These are phyloP conservation scores for Penicillium pulvis DNA, from an alignment of 495 filamentous ascomycete species.

Conservation along the genomic window DNA sequence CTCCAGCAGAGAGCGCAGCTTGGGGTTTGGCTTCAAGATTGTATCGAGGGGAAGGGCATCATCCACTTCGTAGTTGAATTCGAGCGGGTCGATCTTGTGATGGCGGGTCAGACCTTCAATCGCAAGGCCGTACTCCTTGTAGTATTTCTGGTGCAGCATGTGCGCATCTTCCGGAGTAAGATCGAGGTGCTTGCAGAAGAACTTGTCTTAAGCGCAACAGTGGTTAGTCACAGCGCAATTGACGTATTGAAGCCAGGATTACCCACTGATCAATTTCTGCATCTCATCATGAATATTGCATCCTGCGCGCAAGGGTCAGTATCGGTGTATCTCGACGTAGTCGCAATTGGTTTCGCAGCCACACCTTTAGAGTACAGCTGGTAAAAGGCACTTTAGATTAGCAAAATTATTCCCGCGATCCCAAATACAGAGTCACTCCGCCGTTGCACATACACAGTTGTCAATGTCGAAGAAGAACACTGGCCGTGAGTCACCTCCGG, in stretches of 20 bases:
- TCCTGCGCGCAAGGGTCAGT: slow-evolving; percentile 41
- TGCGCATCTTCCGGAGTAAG: slow-evolving; percentile 73
- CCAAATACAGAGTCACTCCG: neutral
- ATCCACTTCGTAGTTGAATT: slow-evolving; percentile 93
- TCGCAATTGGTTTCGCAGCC: slow-evolving; percentile 6
- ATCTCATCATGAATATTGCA: slow-evolving; percentile 74
- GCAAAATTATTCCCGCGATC: slow-evolving; percentile 1
- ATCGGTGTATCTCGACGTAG: neutral
- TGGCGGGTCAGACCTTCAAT: slow-evolving; percentile 91
- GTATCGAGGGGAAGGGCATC: slow-evolving; percentile 88
- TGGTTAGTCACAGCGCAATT: slow-evolving; percentile 4
- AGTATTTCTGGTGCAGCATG: slow-evolving; percentile 86
- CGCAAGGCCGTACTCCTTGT: slow-evolving; percentile 93
- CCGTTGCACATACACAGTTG: slow-evolving; percentile 71
- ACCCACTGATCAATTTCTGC: slow-evolving; percentile 64
- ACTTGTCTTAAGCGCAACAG: slow-evolving; percentile 55
- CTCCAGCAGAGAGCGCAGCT: slow-evolving; percentile 72
- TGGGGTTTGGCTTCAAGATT: slow-evolving; percentile 74
- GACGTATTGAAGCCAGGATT: neutral
- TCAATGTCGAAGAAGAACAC: slow-evolving; percentile 95
- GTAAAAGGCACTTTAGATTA: slow-evolving; percentile 5
- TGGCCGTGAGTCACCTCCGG: slow-evolving; percentile 45
- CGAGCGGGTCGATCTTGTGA: slow-evolving; percentile 93
- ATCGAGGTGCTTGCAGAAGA: slow-evolving; percentile 78
- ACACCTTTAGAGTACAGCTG: slow-evolving; percentile 59